Base-by-base conservation (phyloP, 139 green algal genomes). In the Haematococcus sp. region DNA sequence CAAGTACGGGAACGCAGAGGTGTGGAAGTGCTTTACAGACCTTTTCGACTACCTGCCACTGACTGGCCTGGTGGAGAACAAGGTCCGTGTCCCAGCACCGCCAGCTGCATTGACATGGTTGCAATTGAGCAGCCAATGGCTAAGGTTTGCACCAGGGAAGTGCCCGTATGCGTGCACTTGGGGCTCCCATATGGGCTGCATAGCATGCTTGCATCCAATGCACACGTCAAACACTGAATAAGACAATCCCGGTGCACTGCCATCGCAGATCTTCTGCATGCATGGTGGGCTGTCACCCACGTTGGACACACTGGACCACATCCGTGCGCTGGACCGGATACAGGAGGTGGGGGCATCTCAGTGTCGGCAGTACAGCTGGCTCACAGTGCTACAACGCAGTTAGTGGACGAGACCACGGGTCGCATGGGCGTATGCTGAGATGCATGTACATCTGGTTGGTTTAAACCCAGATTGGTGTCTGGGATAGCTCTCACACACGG, bases 11-110 rank as follows among this genome's bases (percentile, higher is more conserved):
- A 97, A 90, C 70, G 90, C 96, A 11, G 96, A 98, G 25, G 93
- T 99, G 31, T 99, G 96, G 96, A 96, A 97, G 79, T 90, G 86
- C 75, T 98, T 99, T 81, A 99, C 96, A 15, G 96, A 99, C 82
- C 78, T 99, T 23, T 99, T 99, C 79, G 96, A 99, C 81, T 99
- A 97, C 83, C 90, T 99, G 66, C 96, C 96, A 1, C 84, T 99
- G 2, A 98, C 96, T 9, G 96, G 94, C 2, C 76, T 98, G 4
- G 88, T 99, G 32, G 95, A 99, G 79, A 94, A 91, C 84, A 84
- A 94, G 87, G 92, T 92, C 51, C 5, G 56, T 28, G 27, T 27
- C 23, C 5, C 32, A 49, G 61, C n/a, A 69, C 22, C n/a, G n/a
- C n/a, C n/a, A n/a, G n/a, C n/a, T n/a, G n/a, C n/a, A n/a, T n/a